Conservation (phyloP, 805 yeast species). For the Lipomyces starkeyi region DNA sequence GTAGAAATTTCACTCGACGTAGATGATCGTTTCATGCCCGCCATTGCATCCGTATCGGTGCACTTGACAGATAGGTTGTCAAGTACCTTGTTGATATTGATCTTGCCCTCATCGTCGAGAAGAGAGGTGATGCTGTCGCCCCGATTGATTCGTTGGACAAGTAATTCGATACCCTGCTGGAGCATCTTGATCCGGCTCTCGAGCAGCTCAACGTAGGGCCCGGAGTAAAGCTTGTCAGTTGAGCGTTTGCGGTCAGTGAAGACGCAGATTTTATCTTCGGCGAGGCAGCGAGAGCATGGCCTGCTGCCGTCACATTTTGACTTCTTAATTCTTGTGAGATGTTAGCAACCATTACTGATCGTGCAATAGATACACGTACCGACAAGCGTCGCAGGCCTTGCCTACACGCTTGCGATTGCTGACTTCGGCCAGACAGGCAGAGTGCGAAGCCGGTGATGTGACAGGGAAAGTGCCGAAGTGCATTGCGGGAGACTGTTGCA, state of each 20-base stretch:
- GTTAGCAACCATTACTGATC: neutral
- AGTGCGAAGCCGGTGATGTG: neutral
- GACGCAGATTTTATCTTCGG: slow-evolving; percentile 61
- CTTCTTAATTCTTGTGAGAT: slow-evolving; percentile 9
- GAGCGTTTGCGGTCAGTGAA: slow-evolving; percentile 57
- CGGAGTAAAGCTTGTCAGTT: slow-evolving; percentile 57
- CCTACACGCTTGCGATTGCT: slow-evolving; percentile 49
- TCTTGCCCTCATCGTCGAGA: slow-evolving; percentile 12
- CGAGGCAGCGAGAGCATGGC: slow-evolving; percentile 57
- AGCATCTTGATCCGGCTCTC: slow-evolving; percentile 62
- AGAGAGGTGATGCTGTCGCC: slow-evolving; percentile 17
- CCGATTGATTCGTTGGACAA: slow-evolving; percentile 23
- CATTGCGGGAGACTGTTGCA: neutral
- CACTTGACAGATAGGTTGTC: neutral
- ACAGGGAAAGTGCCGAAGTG: neutral
- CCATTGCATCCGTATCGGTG: neutral
- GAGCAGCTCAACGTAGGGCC: slow-evolving; percentile 60
- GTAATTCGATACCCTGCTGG: slow-evolving; percentile 34
- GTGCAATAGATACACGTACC: slow-evolving; percentile 35
- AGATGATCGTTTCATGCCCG: neutral
- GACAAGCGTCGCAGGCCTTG: slow-evolving; percentile 58
- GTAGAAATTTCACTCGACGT: neutral
- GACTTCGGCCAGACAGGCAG: neutral
- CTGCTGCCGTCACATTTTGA: slow-evolving; percentile 52
- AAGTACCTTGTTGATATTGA: slow-evolving; percentile 11